phyloP scores from a whole-genome alignment of 129 eudicot genomes.

The Logfia minima region DNA sequence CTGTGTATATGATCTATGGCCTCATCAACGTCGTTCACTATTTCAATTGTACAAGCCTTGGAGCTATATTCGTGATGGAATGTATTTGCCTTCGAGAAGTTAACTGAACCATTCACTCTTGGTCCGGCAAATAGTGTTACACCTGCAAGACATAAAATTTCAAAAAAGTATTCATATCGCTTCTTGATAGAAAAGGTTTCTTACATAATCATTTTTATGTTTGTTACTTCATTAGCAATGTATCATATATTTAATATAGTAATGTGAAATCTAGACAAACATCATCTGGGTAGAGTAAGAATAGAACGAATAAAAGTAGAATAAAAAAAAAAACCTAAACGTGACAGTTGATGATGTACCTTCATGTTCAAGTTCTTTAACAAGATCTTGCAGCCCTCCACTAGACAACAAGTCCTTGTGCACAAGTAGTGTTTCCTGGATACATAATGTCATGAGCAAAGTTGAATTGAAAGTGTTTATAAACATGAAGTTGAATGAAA shows the following conservation, averaged over 20 bases:
- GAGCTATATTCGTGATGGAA: slow-evolving; percentile 75
- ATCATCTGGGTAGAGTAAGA: background rate
- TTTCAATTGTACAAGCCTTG: slow-evolving; percentile 77
- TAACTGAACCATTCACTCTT: slow-evolving; percentile 48
- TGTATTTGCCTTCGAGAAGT: slow-evolving; percentile 51
- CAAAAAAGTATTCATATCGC: background rate
- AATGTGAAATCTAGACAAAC: background rate
- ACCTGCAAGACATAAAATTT: slow-evolving; percentile 42
- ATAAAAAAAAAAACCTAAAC: background rate
- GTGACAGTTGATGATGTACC: slow-evolving; percentile 37
- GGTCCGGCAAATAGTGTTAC: slow-evolving; percentile 86
- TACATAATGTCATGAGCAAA: slow-evolving; percentile 8
- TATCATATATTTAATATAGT: background rate
- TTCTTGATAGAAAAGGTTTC: slow-evolving; percentile 11
- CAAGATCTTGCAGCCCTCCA: slow-evolving; percentile 59
- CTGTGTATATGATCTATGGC: slow-evolving; percentile 79
- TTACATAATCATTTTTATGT: slow-evolving; percentile 2
- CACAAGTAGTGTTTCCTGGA: slow-evolving; percentile 87
- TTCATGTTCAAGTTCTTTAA: slow-evolving; percentile 55
- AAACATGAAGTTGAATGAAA: background rate
- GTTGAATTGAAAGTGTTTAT: background rate
- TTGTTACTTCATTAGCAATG: background rate
- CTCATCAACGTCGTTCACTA: slow-evolving; percentile 69
- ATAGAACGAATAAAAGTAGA: background rate
- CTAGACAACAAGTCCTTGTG: slow-evolving; percentile 63